Conservation (phyloP, 331 rosid genomes). For the Spiraea crenata region DNA sequence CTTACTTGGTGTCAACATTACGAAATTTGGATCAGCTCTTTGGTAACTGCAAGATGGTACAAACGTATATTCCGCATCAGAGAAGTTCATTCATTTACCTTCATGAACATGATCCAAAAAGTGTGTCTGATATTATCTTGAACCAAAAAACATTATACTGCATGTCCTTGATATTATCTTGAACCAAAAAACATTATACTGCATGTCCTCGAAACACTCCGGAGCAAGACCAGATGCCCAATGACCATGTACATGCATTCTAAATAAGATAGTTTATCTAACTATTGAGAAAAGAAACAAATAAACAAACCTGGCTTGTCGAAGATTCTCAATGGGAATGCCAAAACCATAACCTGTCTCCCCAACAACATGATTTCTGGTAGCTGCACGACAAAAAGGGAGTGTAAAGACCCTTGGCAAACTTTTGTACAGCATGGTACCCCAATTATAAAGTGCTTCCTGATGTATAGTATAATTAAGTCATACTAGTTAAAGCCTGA, state of each 20-base stretch:
- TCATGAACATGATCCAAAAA: not conserved
- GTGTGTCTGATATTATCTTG: not conserved
- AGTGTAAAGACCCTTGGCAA: not conserved
- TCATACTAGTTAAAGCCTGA: not conserved
- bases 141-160: not conserved
- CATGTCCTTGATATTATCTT: too few species aligned
- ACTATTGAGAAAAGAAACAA: constrained; percentile 5
- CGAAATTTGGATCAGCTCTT: constrained; percentile 96
- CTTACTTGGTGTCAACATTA: constrained; percentile 88
- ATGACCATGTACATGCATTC: not conserved
- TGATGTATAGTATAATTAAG: not conserved
- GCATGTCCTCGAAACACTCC: not conserved
- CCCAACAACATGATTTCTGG: constrained; percentile 58
- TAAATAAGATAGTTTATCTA: not conserved
- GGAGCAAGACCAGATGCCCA: not conserved
- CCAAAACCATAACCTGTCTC: constrained; percentile 76
- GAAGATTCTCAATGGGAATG: constrained; percentile 73
- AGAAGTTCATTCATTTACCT: not conserved
- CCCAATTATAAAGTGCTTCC: not conserved
- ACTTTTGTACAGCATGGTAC: not conserved
- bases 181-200: too few species aligned
- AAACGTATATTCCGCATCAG: not conserved
- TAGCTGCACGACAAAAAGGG: constrained; percentile 46
- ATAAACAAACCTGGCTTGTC: constrained; percentile 90
- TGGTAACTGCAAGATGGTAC: constrained; percentile 59